phyloP scores from a whole-genome alignment of 768 basidiomycete genomes.

The Lentinus brumalis region DNA sequence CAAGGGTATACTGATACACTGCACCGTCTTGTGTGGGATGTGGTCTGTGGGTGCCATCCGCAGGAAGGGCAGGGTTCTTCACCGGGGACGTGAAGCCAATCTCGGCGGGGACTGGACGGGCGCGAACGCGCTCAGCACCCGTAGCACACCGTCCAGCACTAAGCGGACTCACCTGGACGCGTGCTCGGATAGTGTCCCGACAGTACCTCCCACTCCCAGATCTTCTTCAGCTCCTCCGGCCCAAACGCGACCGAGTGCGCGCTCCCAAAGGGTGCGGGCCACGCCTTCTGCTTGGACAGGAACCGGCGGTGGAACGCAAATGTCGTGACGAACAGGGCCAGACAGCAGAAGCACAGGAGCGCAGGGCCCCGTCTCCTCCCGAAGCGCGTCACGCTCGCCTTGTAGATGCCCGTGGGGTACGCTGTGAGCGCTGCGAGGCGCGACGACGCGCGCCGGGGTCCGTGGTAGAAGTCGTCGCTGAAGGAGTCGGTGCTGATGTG shows the following conservation, averaged over 20 bases:
- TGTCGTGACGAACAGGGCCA: slow-evolving; percentile 49
- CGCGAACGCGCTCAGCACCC: slow-evolving; percentile 15
- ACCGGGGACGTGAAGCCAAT: slow-evolving; percentile 58
- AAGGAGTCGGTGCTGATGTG: slow-evolving; percentile 51
- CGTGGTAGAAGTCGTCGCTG: slow-evolving; percentile 40
- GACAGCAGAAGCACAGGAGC: slow-evolving; percentile 49
- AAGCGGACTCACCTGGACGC: slow-evolving; percentile 96
- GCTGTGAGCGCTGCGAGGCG: slow-evolving; percentile 57
- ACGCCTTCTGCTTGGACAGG: slow-evolving; percentile 58
- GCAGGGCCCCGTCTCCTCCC: slow-evolving; percentile 60
- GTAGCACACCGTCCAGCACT: slow-evolving; percentile 71
- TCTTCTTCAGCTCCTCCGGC: slow-evolving; percentile 63
- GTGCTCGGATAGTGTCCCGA: slow-evolving; percentile 91
- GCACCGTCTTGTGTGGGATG: slow-evolving; percentile 47
- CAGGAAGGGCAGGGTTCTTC: slow-evolving; percentile 76
- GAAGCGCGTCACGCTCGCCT: slow-evolving; percentile 55
- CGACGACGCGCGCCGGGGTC: slow-evolving; percentile 42
- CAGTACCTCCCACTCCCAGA: slow-evolving; percentile 91
- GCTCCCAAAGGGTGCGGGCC: slow-evolving; percentile 55
- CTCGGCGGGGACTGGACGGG: slow-evolving; percentile 63
- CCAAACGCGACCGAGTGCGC: slow-evolving; percentile 72
- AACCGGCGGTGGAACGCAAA: slow-evolving; percentile 65
- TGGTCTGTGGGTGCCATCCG: slow-evolving; percentile 43
- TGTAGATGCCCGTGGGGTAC: slow-evolving; percentile 62
- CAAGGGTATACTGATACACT: slow-evolving; percentile 59